Percentiles rank a stretch among this genome's conserved stretches.
Conservation (phyloP, 2,329 filamentous ascomycete genomes). For the Lecanicillium sp. region DNA sequence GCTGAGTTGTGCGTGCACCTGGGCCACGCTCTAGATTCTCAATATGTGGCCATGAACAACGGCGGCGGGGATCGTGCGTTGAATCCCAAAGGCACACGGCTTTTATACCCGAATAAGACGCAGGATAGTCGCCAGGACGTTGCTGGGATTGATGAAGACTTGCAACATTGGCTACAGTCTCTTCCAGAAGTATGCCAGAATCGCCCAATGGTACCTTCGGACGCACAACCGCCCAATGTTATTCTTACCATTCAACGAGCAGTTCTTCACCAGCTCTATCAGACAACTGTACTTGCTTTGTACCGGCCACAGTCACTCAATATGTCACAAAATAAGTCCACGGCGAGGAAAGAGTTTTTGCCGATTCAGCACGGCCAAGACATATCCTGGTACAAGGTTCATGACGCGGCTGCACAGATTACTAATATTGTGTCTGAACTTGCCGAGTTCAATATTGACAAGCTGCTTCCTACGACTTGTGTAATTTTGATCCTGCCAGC, state of each 20-base stretch:
- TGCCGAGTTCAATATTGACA: background rate
- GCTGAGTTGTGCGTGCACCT: constrained; percentile 58
- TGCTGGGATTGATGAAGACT: constrained; percentile 52
- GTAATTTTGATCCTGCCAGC: constrained; percentile 22
- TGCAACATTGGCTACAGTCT: constrained; percentile 53
- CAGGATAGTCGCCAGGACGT: constrained; percentile 53
- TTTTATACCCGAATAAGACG: constrained; percentile 54
- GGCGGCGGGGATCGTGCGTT: too few relatives aligned
- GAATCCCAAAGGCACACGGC: constrained; percentile 48
- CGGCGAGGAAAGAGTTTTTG: constrained; percentile 27
- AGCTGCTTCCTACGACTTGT: background rate
- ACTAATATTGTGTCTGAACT: background rate
- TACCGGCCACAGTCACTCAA: constrained; percentile 49
- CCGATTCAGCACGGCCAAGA: too few relatives aligned
- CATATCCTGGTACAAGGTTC: constrained; percentile 37
- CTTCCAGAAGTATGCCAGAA: constrained; percentile 51
- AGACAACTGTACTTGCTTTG: constrained; percentile 59
- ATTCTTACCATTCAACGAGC: constrained; percentile 51
- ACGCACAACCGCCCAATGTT: constrained; percentile 33
- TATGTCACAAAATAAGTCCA: constrained; percentile 57
- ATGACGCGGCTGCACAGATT: constrained; percentile 50
- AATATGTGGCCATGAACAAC: constrained; percentile 32
- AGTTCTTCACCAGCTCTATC: constrained; percentile 62
- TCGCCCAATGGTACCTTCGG: constrained; percentile 23
- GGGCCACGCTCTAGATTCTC: constrained; percentile 55